These are phyloP conservation scores for Phialophora macrospora DNA, from an alignment of 2,329 filamentous ascomycete genomes.

Conservation along the genomic window DNA sequence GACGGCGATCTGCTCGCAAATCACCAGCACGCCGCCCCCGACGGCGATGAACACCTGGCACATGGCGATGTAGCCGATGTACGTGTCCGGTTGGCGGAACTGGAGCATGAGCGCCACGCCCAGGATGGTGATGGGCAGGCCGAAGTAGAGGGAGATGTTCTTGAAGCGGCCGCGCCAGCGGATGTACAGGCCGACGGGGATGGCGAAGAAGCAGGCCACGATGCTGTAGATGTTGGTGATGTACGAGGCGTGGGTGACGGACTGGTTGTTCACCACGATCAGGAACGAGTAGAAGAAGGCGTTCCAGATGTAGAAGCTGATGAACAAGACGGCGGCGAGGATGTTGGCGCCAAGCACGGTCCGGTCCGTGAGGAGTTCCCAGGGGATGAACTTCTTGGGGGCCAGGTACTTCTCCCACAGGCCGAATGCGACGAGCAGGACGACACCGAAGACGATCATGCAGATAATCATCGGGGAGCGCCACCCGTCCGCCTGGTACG, in stretches of 20 bases:
- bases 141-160: constrained; percentile 55
- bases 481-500: constrained; percentile 52
- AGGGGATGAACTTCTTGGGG: constrained; percentile 59
- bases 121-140: constrained; percentile 56
- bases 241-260: constrained; percentile 49
- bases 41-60: constrained; percentile 60
- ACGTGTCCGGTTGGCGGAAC: constrained; percentile 54
- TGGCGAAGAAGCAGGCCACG: constrained; percentile 63
- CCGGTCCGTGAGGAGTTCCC: constrained; percentile 52
- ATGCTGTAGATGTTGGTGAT: constrained; percentile 49
- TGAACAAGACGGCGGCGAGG: constrained; percentile 53
- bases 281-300: constrained; percentile 60
- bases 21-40: constrained; percentile 57
- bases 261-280: constrained; percentile 56
- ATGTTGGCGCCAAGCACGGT: constrained; percentile 59
- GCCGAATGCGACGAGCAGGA: constrained; percentile 59
- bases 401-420: constrained; percentile 61
- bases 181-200: constrained; percentile 51
- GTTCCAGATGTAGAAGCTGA: constrained; percentile 58
- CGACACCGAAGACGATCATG: constrained; percentile 59
- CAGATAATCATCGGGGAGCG: constrained; percentile 53
- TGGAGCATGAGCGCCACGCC: constrained; percentile 59
- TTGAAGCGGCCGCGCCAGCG: constrained; percentile 58
- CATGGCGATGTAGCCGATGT: constrained; percentile 58
- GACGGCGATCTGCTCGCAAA: constrained; percentile 61